Conservation (phyloP, 139 green algal genomes). For the Picochlorum sp. region DNA sequence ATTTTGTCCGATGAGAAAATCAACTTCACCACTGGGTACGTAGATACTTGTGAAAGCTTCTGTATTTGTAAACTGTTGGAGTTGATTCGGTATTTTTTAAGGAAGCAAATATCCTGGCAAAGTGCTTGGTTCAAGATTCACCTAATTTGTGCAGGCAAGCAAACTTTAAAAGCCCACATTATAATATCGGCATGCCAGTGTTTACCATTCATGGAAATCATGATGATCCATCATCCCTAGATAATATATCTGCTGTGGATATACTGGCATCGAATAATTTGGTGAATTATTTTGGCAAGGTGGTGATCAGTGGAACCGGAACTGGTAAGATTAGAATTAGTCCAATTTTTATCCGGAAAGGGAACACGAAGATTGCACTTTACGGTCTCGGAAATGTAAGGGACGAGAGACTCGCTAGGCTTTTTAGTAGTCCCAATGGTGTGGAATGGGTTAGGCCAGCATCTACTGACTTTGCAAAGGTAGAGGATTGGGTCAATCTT, state of each 20-base stretch:
- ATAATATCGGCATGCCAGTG: slow-evolving; percentile 88
- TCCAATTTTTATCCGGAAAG: slow-evolving; percentile 69
- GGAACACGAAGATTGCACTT: slow-evolving; percentile 77
- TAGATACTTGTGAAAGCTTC: too few relatives aligned
- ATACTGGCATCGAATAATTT: slow-evolving; percentile 71
- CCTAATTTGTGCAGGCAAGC: slow-evolving; percentile 28
- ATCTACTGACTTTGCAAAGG: slow-evolving; percentile 1
- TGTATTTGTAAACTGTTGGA: neutral
- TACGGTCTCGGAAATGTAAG: slow-evolving; percentile 93
- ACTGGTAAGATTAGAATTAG: slow-evolving; percentile 26
- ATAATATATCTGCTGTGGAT: slow-evolving; percentile 90
- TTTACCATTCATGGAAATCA: slow-evolving; percentile 99
- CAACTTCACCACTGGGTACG: slow-evolving; percentile 74
- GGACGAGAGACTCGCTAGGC: slow-evolving; percentile 82
- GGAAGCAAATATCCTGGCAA: too few relatives aligned
- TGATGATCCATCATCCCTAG: slow-evolving; percentile 82
- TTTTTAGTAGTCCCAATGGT: slow-evolving; percentile 67
- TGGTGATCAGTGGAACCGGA: slow-evolving; percentile 10
- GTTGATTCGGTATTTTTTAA: too few relatives aligned
- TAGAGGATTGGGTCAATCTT: slow-evolving; percentile 82
- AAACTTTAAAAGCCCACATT: slow-evolving; percentile 87
- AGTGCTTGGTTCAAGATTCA: too few relatives aligned
- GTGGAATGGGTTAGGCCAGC: slow-evolving; percentile 52
- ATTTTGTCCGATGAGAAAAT: slow-evolving; percentile 65
- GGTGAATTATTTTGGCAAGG: slow-evolving; percentile 99